Evolutionary conservation across 768 basidiomycete genomes (phyloP).

Genomic region (Suillus hirtellus): DNA sequence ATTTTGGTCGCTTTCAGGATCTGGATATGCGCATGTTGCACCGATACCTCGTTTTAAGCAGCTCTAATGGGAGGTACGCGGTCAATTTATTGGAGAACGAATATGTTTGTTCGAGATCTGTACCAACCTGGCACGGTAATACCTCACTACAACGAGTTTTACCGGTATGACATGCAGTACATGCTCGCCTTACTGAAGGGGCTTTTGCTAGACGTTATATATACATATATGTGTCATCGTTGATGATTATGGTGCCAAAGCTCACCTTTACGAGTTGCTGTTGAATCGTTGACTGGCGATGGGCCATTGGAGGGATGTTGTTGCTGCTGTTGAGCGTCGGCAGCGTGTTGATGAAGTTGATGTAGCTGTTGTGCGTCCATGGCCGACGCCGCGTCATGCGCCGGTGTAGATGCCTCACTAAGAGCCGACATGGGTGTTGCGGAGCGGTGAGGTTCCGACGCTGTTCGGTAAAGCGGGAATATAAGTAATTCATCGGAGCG

Average conservation of each 20-base stretch:
- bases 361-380: slow-evolving; percentile 61
- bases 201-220: slow-evolving; percentile 58
- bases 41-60: slow-evolving; percentile 82
- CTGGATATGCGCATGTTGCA: slow-evolving; percentile 70
- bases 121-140: slow-evolving; percentile 73
- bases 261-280: slow-evolving; percentile 60
- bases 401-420: slow-evolving; percentile 68
- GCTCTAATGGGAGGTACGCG: slow-evolving; percentile 45
- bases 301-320: slow-evolving; percentile 26
- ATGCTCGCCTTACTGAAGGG: slow-evolving; percentile 79
- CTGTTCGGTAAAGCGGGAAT: slow-evolving; percentile 26
- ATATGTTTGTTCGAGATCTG: slow-evolving; percentile 5
- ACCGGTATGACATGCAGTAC: slow-evolving; percentile 78
- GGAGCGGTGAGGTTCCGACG: slow-evolving; percentile 38
- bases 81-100: slow-evolving; percentile 1
- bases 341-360: slow-evolving; percentile 36
- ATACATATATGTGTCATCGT: slow-evolving; percentile 12
- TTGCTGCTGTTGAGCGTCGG: slow-evolving; percentile 36
- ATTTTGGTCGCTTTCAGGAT: slow-evolving; percentile 61
- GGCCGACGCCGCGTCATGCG: slow-evolving; percentile 57
- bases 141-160: slow-evolving; percentile 84
- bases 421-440: slow-evolving; percentile 73
- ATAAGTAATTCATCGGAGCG: slow-evolving; percentile 31
- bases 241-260: slow-evolving; percentile 21
- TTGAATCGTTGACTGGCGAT: slow-evolving; percentile 35